phyloP scores from a whole-genome alignment of 345 rosid genomes.

The Populus davidiana region DNA sequence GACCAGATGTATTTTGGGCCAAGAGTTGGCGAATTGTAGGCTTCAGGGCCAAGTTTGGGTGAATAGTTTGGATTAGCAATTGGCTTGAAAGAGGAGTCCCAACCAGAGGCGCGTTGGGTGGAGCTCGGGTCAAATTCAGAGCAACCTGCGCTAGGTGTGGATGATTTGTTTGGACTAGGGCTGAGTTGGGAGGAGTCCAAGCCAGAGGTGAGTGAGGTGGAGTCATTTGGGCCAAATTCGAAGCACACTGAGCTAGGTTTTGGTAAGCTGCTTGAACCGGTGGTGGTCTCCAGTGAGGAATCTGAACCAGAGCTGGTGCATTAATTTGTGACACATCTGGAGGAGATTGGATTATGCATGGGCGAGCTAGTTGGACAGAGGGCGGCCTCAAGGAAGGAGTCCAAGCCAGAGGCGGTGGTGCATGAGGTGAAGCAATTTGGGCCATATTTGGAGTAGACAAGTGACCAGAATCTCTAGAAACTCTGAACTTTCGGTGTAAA shows the following conservation, averaged over 20 bases:
- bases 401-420: neutral
- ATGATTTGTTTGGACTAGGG: neutral
- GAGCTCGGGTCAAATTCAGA: neutral
- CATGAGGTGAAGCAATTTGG: neutral
- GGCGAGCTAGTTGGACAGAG: neutral
- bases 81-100: neutral
- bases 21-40: neutral
- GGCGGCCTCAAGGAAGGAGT: neutral
- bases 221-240: too few species aligned
- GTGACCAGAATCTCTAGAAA: neutral
- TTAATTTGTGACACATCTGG: neutral
- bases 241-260: neutral
- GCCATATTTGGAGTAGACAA: neutral
- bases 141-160: neutral
- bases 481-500: conserved; percentile 9
- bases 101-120: too few species aligned
- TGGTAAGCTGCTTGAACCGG: neutral
- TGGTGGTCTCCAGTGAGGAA: neutral
- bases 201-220: too few species aligned
- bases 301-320: neutral
- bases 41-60: neutral
- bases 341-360: neutral
- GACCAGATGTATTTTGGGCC: neutral
- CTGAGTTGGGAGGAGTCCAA: neutral
- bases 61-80: neutral